phyloP scores from a whole-genome alignment of 202 grass and related monocot species.

The Bolboschoenoplectus hybrid region DNA sequence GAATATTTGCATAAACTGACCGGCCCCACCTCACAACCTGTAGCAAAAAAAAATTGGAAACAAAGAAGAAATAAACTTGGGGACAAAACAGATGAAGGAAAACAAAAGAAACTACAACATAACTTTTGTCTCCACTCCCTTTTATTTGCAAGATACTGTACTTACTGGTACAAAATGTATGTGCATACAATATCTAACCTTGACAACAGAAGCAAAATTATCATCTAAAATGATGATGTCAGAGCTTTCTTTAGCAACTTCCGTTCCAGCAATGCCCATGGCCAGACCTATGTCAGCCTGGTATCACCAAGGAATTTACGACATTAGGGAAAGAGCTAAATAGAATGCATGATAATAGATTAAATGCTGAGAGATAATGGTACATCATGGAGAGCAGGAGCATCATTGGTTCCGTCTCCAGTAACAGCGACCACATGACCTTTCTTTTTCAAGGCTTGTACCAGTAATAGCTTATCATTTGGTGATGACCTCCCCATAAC shows the following conservation, averaged over 20 bases:
- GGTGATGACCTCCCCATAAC: conserved; percentile 98
- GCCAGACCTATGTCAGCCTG: conserved; percentile 98
- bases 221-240: conserved; percentile 98
- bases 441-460: conserved; percentile 89
- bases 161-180: background rate
- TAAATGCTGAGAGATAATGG: conserved; percentile 18
- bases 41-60: conserved; percentile 36
- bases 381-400: conserved; percentile 94
- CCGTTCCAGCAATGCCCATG: conserved; percentile 92
- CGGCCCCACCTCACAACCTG: conserved; percentile 98
- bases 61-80: background rate
- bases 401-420: conserved; percentile 97
- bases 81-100: background rate
- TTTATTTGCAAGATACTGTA: conserved; percentile 1
- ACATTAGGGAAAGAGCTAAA: conserved; percentile 34
- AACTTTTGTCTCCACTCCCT: background rate
- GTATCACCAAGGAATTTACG: conserved; percentile 44
- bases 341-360: conserved; percentile 15
- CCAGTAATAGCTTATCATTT: conserved; percentile 92
- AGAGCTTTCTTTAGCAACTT: conserved; percentile 99
- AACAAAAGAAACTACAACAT: background rate
- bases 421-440: conserved; percentile 97
- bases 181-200: conserved; percentile 52
- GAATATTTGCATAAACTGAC: conserved; percentile 97
- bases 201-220: conserved; percentile 93